Evolutionary conservation across 1,139 yeast genomes (phyloP).

Genomic region (Debaryomyces udenii): DNA sequence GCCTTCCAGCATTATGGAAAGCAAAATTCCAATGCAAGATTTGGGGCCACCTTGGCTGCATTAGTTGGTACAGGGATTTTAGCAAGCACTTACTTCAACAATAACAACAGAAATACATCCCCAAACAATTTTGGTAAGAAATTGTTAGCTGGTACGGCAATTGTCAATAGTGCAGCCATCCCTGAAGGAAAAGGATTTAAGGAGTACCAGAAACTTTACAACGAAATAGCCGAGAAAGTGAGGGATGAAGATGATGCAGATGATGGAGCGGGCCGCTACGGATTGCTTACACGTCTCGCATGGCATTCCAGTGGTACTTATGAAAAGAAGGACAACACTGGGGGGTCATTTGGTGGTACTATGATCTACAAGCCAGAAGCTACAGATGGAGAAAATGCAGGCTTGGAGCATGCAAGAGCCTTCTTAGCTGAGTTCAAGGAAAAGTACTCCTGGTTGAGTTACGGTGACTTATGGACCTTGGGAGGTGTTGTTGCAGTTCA

Average conservation of each 20-base stretch:
- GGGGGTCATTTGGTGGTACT: slow-evolving; percentile 87
- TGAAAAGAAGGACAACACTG: slow-evolving; percentile 56
- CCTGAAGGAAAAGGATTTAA: slow-evolving; percentile 37
- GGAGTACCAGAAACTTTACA: slow-evolving; percentile 78
- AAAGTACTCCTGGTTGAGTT: slow-evolving; percentile 73
- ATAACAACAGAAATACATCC: slow-evolving; percentile 15
- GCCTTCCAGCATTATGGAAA: slow-evolving; percentile 8
- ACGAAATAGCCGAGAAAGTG: slow-evolving; percentile 74
- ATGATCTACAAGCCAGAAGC: slow-evolving; percentile 72
- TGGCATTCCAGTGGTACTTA: slow-evolving; percentile 81
- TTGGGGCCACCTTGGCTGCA: slow-evolving; percentile 18
- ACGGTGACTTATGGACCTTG: slow-evolving; percentile 88
- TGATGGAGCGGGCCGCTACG: slow-evolving; percentile 69
- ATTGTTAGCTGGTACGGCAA: slow-evolving; percentile 26
- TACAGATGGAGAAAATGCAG: slow-evolving; percentile 73
- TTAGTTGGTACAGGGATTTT: slow-evolving; percentile 28
- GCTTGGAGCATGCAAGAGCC: slow-evolving; percentile 65
- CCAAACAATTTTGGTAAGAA: slow-evolving; percentile 14
- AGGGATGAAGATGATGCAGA: slow-evolving; percentile 79
- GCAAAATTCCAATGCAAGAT: not conserved
- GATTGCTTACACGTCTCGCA: slow-evolving; percentile 64
- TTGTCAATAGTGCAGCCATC: slow-evolving; percentile 25
- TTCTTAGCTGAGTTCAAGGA: slow-evolving; percentile 64
- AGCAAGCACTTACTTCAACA: slow-evolving; percentile 18
- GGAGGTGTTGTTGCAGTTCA: slow-evolving; percentile 87